Base-by-base conservation (phyloP, 2,329 filamentous ascomycete species). In the Helminthosporium solani region DNA sequence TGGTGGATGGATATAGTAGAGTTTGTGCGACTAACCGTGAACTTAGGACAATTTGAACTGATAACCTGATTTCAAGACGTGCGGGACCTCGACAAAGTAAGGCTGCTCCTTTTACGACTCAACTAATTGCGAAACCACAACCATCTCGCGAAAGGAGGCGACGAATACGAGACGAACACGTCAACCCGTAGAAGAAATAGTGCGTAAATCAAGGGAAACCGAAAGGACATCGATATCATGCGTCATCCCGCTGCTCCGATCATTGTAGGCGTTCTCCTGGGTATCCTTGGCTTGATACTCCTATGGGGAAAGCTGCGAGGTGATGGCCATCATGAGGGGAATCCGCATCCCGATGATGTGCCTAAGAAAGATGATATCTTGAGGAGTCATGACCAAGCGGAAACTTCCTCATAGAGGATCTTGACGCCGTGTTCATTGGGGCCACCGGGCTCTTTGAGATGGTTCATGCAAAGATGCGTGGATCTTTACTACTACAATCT, bases 291-390 rank as follows among this genome's bases (percentile, higher is more conserved):
- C 5, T 53, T 61, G 19, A 55, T 70, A 42, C 15, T 67, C 2
- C 25, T 66, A 7, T 66, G 57, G 54, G 54, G 58, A 16, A 53
- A 53, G 33, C 40, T 56, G 25, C 44, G 59, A 19, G 46, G 46
- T 38, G 63, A 63, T 34, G 64, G 57, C 7, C 60, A 68, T 33
- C 66, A 70, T 50, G 66, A 70, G 39, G 66, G 66, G n/a, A 68
- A 70, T 42, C 66, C 66, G 27, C 60, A 67, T 52, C 61, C 63
- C 2, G 51, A 61, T 28, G 62, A 67, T 40, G 30, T 68, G 37
- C 63, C 62, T 5, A 55, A 31, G 31, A 57, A 67, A 56, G 15
- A 23, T 18, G 28, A 45, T 14, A 28, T 45, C 18, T 25, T 33
- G 42, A 37, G 37, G n/a, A 18, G 20, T 39, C 7, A 23, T 8